Conservation (phyloP, 2,329 filamentous ascomycete genomes). For the Penicillium sp. region DNA sequence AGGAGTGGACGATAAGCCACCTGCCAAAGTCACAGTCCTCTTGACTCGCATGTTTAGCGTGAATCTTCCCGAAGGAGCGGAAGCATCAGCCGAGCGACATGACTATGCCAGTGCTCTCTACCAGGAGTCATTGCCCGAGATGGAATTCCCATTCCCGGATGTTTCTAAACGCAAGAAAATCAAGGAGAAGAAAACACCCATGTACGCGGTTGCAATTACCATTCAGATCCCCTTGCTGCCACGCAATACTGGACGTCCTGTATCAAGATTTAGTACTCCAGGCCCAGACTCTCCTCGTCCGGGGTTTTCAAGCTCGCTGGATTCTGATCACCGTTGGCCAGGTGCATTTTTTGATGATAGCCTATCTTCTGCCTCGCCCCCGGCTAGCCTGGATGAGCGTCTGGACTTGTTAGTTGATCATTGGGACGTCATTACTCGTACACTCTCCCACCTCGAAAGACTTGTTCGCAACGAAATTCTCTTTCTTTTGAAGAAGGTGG, state of each 20-base stretch:
- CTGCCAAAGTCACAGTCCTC: conserved; percentile 53
- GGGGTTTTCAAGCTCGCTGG: conserved; percentile 41
- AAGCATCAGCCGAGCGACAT: conserved; percentile 33
- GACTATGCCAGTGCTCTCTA: conserved; percentile 34
- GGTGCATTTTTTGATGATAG: conserved; percentile 39
- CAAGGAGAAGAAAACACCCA: conserved; percentile 55
- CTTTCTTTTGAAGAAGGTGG: conserved; percentile 49
- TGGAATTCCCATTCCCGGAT: conserved; percentile 41
- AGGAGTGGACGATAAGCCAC: conserved; percentile 36
- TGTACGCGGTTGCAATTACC: conserved; percentile 59
- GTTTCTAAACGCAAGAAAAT: conserved; percentile 45
- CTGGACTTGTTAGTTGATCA: conserved; percentile 57
- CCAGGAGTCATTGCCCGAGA: conserved; percentile 34
- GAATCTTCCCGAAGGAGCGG: conserved; percentile 49
- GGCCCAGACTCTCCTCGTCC: conserved; percentile 33
- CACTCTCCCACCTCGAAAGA: conserved; percentile 53
- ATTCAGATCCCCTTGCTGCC: conserved; percentile 51
- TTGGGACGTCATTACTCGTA: conserved; percentile 59
- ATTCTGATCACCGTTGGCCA: conserved; percentile 42
- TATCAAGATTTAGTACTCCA: conserved; percentile 36
- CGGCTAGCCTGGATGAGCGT: conserved; percentile 52
- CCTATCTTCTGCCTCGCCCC: conserved; percentile 46
- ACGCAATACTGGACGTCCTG: conserved; percentile 34
- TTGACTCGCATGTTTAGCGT: conserved; percentile 61
- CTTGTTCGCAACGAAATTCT: conserved; percentile 53